Conservation (phyloP, 2,329 filamentous ascomycete genomes). For the Sarocladium oryzae region DNA sequence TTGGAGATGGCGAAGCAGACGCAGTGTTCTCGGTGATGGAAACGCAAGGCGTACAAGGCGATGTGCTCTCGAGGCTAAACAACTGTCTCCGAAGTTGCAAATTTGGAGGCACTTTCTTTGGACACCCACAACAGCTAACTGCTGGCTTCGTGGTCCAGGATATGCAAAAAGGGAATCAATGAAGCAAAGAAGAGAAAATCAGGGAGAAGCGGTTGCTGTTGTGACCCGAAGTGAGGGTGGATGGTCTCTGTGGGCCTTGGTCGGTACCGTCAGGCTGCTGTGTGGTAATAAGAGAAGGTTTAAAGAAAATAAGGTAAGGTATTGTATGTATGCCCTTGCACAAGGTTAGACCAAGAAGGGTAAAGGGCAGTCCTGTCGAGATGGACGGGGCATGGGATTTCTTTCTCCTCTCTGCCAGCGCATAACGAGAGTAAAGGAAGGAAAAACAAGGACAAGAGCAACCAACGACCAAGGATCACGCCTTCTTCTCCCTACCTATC, state of each 20-base stretch:
- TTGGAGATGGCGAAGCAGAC: background rate
- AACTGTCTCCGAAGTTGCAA: background rate
- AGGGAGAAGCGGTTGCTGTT: too few species aligned
- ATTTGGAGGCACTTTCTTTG: too few species aligned
- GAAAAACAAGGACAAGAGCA: background rate
- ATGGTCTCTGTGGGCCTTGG: background rate
- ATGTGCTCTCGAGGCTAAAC: too few species aligned
- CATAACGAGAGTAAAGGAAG: background rate
- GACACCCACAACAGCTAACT: too few species aligned
- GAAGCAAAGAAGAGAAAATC: background rate
- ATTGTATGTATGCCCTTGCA: background rate
- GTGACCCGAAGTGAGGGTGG: too few species aligned
- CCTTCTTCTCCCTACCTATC: background rate
- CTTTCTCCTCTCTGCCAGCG: background rate
- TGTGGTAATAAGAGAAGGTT: constrained; percentile 2
- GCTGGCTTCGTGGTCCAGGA: background rate
- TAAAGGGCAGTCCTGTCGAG: background rate
- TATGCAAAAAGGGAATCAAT: background rate
- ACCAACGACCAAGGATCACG: background rate
- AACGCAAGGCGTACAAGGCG: background rate
- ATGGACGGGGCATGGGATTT: background rate
- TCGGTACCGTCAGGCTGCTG: too few species aligned
- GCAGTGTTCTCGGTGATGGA: background rate
- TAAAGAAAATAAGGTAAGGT: constrained; percentile 2
- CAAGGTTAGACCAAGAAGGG: background rate